Percentiles rank a stretch among this genome's conserved stretches.
These are phyloP conservation scores for Silybum marianum DNA, from an alignment of 129 eudicot genomes.

Conservation along the genomic window DNA sequence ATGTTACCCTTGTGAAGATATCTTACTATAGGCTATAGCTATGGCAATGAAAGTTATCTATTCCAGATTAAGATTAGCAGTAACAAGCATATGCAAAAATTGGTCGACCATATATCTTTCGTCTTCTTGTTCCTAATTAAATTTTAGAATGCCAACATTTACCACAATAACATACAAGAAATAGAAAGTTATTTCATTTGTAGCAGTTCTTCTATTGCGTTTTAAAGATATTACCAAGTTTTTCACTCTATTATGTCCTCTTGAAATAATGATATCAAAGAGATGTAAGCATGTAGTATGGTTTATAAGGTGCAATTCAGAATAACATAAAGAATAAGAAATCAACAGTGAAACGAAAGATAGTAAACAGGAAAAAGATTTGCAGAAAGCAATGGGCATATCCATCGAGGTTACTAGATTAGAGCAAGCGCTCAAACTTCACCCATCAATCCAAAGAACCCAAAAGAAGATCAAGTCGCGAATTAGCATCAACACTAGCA, in stretches of 20 bases:
- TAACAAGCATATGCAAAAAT: neutral
- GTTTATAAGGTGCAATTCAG: neutral
- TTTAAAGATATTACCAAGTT: neutral
- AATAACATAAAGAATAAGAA: neutral
- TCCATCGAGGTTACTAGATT: neutral
- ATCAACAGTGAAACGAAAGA: neutral
- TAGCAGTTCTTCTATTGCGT: neutral
- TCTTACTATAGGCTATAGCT: neutral
- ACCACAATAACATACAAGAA: neutral
- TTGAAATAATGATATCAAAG: neutral
- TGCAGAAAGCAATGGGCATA: neutral
- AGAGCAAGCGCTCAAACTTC: neutral
- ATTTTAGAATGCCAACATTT: neutral
- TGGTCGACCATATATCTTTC: neutral
- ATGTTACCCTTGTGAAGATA: neutral
- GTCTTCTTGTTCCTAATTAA: neutral
- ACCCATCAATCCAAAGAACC: neutral
- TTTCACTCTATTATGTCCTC: neutral
- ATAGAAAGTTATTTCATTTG: neutral
- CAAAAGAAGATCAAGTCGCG: neutral
- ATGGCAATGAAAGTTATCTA: neutral
- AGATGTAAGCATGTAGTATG: neutral
- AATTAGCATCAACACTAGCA: neutral
- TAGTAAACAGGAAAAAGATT: neutral
- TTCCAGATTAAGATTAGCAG: neutral